phyloP scores from a whole-genome alignment of 257 asterid genomes.

The Apocynum venetum region DNA sequence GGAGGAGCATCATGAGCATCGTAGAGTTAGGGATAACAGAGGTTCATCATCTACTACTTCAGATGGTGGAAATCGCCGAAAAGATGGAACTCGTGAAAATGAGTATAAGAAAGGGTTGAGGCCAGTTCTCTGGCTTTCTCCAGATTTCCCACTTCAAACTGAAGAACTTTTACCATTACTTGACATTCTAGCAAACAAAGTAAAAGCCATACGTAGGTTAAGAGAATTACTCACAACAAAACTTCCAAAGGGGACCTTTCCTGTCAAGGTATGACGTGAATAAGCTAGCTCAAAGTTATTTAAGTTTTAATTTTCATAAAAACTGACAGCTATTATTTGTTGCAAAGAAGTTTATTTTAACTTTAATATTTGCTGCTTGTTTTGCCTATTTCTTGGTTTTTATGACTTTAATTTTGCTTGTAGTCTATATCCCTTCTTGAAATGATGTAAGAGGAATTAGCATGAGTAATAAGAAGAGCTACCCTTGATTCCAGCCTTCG shows the following conservation, averaged over 20 bases:
- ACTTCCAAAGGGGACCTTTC: constrained; percentile 87
- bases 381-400: not conserved
- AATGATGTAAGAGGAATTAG: not conserved
- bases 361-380: not conserved
- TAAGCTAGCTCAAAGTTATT: not conserved
- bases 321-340: not conserved
- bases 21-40: constrained; percentile 57
- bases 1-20: constrained; percentile 61
- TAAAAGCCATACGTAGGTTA: constrained; percentile 80
- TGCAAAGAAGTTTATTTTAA: too few relatives aligned
- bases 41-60: constrained; percentile 50
- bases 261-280: constrained; percentile 66
- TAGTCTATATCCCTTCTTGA: not conserved
- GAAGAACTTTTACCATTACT: constrained; percentile 93
- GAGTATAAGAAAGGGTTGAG: constrained; percentile 97
- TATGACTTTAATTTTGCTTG: not conserved
- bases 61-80: constrained; percentile 53
- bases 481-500: too few relatives aligned
- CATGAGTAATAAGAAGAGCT: too few relatives aligned
- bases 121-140: constrained; percentile 95
- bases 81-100: constrained; percentile 60
- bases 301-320: not conserved
- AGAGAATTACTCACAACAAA: constrained; percentile 88
- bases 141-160: constrained; percentile 76
- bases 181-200: constrained; percentile 93